Evolutionary conservation across 148 eudicot species (phyloP).

Genomic region (Salicornia ramosissima): DNA sequence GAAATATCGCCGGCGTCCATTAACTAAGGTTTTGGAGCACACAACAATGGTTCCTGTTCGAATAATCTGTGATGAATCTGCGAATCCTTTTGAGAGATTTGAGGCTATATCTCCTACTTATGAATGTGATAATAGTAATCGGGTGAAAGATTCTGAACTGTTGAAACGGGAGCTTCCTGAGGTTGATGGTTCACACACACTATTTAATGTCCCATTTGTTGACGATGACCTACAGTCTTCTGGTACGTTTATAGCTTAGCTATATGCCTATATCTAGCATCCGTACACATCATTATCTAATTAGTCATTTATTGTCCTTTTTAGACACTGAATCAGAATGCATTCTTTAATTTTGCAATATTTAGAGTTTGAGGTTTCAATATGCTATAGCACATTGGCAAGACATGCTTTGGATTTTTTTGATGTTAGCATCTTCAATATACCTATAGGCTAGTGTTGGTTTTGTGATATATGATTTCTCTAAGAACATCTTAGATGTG

Average conservation of each 20-base stretch:
- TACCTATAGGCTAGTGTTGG: no score
- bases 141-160: conserved; percentile 40
- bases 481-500: no score
- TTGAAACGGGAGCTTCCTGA: conserved; percentile 26
- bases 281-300: neutral
- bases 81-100: conserved; percentile 45
- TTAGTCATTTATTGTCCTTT: neutral
- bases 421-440: no score
- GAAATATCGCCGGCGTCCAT: conserved; percentile 54
- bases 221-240: conserved; percentile 39
- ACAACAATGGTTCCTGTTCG: conserved; percentile 70
- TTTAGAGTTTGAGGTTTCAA: no score
- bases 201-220: conserved; percentile 66
- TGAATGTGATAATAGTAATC: conserved; percentile 43
- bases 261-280: conserved; percentile 7
- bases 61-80: conserved; percentile 48
- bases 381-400: no score
- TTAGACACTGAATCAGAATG: neutral
- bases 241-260: conserved; percentile 42
- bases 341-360: no score
- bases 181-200: conserved; percentile 31
- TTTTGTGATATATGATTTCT: no score
- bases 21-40: conserved; percentile 70
- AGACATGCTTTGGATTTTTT: no score
- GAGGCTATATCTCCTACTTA: conserved; percentile 41